Base-by-base conservation (phyloP, 1,284 basidiomycete species). In the Trametes polyzona region DNA sequence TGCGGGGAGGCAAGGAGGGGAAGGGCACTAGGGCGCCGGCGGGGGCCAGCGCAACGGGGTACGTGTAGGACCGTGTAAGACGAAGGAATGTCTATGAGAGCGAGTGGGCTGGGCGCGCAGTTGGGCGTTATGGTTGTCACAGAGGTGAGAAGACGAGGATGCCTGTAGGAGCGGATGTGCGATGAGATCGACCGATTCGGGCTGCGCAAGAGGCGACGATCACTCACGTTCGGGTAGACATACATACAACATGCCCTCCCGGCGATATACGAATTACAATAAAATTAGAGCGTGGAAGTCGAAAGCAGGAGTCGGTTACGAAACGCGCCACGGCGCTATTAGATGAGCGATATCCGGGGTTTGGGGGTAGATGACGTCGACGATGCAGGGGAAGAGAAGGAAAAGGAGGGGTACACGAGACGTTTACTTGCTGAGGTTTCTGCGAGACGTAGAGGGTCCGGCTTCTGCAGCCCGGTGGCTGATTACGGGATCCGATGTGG, bases 401-500 rank as follows among this genome's bases (percentile, higher is more conserved):
- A 29, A 37, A 39, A 16, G 11, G 29, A 21, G 44, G 1, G 23
- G 49, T n/a, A n/a, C n/a, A n/a, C n/a, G n/a, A n/a, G 14, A 11
- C 19, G 39, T 29, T 59, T 47, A 67, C 55, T 65, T 63, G 61
- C 66, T 65, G 56, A 56, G 58, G 47, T 61, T 59, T 29, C 66
- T 61, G 40, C 62, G 66, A 3, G 44, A 26, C 16, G 55, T 43
- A 32, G 58, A 60, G 9, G 62, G 54, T 10, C 56, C 58, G 29
- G 61, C 58, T 27, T 63, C 61, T 17, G 55, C 51, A n/a, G 52
- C 63, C 48, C 54, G 66, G 47, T 61, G 55, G 53, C 61, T 59
- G 43, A 67, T 59, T 30, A 67, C 67, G 56, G 68, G 73, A 62
- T 76, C 63, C 67, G 71, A 66, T 63, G 72, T 56, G 62, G 77